These are phyloP conservation scores for Pleurotus eryngii DNA, from an alignment of 768 basidiomycete species.

Conservation along the genomic window DNA sequence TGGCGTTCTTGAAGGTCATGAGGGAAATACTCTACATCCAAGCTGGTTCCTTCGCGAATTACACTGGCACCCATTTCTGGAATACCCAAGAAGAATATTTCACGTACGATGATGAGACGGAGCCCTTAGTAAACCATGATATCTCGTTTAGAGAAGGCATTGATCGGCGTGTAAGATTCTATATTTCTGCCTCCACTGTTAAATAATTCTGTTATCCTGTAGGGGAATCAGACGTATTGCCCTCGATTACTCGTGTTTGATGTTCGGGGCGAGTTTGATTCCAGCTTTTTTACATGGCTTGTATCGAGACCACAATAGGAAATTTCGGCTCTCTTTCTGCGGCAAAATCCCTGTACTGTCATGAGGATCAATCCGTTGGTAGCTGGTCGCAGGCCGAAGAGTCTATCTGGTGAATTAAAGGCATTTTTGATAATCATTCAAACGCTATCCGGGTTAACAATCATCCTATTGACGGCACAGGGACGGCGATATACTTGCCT, in stretches of 20 bases:
- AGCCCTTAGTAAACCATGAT: conserved; percentile 43
- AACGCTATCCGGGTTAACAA: neutral
- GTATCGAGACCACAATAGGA: conserved; percentile 31
- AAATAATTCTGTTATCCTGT: conserved; percentile 10
- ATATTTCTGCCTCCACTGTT: neutral
- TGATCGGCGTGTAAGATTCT: conserved; percentile 42
- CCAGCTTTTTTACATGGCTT: conserved; percentile 2
- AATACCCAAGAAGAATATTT: conserved; percentile 76
- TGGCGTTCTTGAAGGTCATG: conserved; percentile 34
- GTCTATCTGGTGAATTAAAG: neutral
- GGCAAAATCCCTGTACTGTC: conserved; percentile 36
- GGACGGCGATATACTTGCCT: conserved; percentile 46
- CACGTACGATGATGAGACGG: conserved; percentile 41
- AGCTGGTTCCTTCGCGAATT: conserved; percentile 65
- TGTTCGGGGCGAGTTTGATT: conserved; percentile 47
- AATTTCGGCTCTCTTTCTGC: conserved; percentile 62
- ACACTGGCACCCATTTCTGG: conserved; percentile 77
- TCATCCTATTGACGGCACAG: conserved; percentile 26
- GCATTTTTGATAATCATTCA: neutral
- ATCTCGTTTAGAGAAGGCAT: conserved; percentile 67
- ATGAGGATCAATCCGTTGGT: conserved; percentile 17
- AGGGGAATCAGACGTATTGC: conserved; percentile 49
- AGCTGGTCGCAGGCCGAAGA: neutral
- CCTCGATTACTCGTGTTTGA: conserved; percentile 70
- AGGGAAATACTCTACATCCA: conserved; percentile 79